These are phyloP conservation scores for Solanum rostratum DNA, from an alignment of 257 asterid genomes.

Conservation along the genomic window DNA sequence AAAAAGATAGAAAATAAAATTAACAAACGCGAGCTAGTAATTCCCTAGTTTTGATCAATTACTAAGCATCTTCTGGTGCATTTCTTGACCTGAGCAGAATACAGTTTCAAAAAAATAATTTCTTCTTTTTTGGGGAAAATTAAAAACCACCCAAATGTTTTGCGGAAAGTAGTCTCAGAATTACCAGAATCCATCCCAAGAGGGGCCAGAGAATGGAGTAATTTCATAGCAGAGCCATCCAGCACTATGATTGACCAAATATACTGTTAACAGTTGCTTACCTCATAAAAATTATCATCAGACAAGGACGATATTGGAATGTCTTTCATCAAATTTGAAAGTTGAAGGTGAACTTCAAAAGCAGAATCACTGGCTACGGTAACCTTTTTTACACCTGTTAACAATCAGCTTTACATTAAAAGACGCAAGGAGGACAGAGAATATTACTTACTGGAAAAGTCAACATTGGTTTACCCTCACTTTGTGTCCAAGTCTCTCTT, in stretches of 20 bases:
- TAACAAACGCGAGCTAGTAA: too few relatives aligned
- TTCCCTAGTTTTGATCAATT: too few relatives aligned
- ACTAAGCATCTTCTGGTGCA: too few relatives aligned
- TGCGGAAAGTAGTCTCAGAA: too few relatives aligned
- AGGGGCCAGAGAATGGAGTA: too few relatives aligned
- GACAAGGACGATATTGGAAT: slow-evolving; percentile 46
- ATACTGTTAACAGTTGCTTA: slow-evolving; percentile 11
- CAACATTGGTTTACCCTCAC: neutral
- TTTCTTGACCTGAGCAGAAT: neutral
- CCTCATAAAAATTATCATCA: slow-evolving; percentile 67
- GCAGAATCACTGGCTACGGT: slow-evolving; percentile 30
- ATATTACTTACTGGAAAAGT: neutral
- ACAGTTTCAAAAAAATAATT: too few relatives aligned
- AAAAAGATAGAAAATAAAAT: too few relatives aligned
- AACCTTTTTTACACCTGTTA: slow-evolving; percentile 42
- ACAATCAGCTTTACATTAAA: neutral
- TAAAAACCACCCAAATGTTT: too few relatives aligned
- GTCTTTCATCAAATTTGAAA: slow-evolving; percentile 47
- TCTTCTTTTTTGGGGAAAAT: too few relatives aligned
- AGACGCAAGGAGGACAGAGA: neutral
- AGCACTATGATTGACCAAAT: neutral
- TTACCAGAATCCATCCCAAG: too few relatives aligned
- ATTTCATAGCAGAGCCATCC: neutral
- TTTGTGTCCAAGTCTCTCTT: too few relatives aligned
- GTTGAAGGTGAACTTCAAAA: slow-evolving; percentile 33